Conservation (phyloP, 192 early-diverging fungal genomes). For the Coemansia guatemalensis region DNA sequence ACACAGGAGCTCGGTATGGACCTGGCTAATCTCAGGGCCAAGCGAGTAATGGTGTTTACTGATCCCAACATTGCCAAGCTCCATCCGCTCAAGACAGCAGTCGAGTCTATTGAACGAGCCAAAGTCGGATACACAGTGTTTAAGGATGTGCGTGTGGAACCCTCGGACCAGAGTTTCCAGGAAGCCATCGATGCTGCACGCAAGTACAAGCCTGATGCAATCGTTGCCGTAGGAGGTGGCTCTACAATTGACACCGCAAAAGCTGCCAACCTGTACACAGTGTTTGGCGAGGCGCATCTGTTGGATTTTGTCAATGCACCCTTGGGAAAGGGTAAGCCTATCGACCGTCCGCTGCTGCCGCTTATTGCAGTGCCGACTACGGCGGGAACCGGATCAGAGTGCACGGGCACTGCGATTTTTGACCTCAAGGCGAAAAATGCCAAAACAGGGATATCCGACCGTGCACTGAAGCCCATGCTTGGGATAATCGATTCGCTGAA, state of each 20-base stretch:
- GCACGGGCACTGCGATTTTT: slow-evolving; percentile 92
- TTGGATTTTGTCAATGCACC: slow-evolving; percentile 93
- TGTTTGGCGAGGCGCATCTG: slow-evolving; percentile 79
- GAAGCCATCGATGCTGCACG: slow-evolving; percentile 80
- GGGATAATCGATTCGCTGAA: slow-evolving; percentile 89
- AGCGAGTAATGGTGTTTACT: slow-evolving; percentile 85
- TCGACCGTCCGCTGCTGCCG: slow-evolving; percentile 71
- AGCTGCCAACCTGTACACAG: slow-evolving; percentile 84
- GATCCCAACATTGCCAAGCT: slow-evolving; percentile 74
- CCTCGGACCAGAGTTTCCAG: slow-evolving; percentile 79
- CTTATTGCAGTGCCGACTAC: slow-evolving; percentile 74
- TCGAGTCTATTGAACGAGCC: slow-evolving; percentile 71
- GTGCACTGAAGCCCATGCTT: slow-evolving; percentile 79
- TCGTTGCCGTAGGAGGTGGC: slow-evolving; percentile 90
- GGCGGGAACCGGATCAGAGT: slow-evolving; percentile 82
- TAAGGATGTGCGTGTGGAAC: slow-evolving; percentile 79
- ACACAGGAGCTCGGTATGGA: slow-evolving; percentile 87
- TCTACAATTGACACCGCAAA: slow-evolving; percentile 91
- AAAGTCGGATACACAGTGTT: slow-evolving; percentile 72
- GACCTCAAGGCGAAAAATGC: slow-evolving; percentile 78
- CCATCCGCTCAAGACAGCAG: slow-evolving; percentile 69
- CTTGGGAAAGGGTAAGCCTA: slow-evolving; percentile 80
- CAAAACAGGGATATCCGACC: slow-evolving; percentile 89
- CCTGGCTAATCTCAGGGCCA: slow-evolving; percentile 71
- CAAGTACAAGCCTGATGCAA: slow-evolving; percentile 72